Evolutionary conservation across 768 basidiomycete genomes (phyloP).

Genomic region (Suillus plorans): DNA sequence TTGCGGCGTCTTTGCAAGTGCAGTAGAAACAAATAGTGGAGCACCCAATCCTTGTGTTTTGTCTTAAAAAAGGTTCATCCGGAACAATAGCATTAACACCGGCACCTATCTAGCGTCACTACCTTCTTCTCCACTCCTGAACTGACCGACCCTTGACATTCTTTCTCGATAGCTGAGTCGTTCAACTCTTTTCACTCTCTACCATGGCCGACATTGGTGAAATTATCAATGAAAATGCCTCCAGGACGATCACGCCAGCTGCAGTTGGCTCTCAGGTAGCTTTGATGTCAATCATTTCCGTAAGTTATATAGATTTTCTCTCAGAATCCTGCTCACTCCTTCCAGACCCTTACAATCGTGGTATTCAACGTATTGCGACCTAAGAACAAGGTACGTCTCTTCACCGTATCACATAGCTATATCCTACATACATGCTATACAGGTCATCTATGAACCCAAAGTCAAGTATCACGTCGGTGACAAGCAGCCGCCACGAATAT

Average conservation of each 20-base stretch:
- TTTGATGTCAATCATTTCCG: slow-evolving; percentile 72
- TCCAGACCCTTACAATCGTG: slow-evolving; percentile 62
- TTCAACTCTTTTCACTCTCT: slow-evolving; percentile 16
- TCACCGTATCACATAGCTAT: slow-evolving; percentile 1
- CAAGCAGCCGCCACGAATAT: slow-evolving; percentile 79
- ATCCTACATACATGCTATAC: neutral
- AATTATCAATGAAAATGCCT: slow-evolving; percentile 33
- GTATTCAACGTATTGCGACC: slow-evolving; percentile 87
- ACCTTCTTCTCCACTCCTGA: neutral
- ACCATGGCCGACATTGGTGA: slow-evolving; percentile 33
- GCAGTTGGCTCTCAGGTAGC: slow-evolving; percentile 79
- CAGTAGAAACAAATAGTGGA: neutral
- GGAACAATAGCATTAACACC: slow-evolving; percentile 14
- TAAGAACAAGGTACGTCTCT: slow-evolving; percentile 69
- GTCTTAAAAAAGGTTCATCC: neutral
- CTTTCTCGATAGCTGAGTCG: slow-evolving; percentile 18
- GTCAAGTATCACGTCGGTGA: slow-evolving; percentile 83
- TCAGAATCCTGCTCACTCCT: slow-evolving; percentile 10
- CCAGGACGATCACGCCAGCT: slow-evolving; percentile 73
- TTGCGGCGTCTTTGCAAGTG: neutral
- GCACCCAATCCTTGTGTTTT: neutral
- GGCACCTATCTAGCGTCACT: neutral
- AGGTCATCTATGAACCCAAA: slow-evolving; percentile 93
- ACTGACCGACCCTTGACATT: slow-evolving; percentile 18
- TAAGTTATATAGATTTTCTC: slow-evolving; percentile 36